Base-by-base conservation (phyloP, 2,329 filamentous ascomycete genomes). In the Fusarium armeniacum region DNA sequence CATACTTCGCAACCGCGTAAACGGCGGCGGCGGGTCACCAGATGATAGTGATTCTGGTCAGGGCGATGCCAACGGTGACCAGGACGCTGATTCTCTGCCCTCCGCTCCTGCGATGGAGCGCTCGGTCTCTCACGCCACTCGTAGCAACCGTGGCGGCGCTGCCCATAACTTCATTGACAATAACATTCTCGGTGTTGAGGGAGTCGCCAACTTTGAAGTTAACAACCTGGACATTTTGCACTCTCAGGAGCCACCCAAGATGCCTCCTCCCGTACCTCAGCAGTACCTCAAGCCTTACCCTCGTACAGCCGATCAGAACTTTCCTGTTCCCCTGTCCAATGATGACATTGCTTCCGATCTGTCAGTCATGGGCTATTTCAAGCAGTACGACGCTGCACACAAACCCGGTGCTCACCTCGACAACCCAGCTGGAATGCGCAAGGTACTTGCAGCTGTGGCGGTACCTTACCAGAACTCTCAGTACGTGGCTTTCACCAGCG, bases 61-160 rank as follows among this genome's bases (percentile, higher is more conserved):
- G 58, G 83, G 82, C 12, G 84, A 87, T 41, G 83, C 84, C 50
- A 80, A 81, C 32, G 85, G 86, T 58, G 83, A 84, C 38, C 81
- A 84, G 18, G 84, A 84, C 40, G 81, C 80, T 28, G 83, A 86
- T 53, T 81, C 81, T 7, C 78, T 79, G 16, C 80, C 80, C 1
- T 82, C 85, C 7, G 87, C 86, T 2, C 83, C 84, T 16, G 81
- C 81, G 55, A 90, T 90, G 88, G 89, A 90, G 76, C 84, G 88
- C 35, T 87, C 88, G 65, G 84, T 86, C 15, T 90, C 89, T 12
- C 88, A 91, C 63, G 86, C 87, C 15, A 91, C 89, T 20, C 83
- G 89, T 44, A 90, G 88, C 77, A 90, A 86, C 22, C 84, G 88
- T 26, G 87, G 79, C 26, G 80, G 79, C 28, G 80, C 83, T 54